Percentiles rank a stretch among this genome's conserved stretches.
Evolutionary conservation across 148 eudicot genomes (phyloP).

Genomic region (Chenopodium quinoa): DNA sequence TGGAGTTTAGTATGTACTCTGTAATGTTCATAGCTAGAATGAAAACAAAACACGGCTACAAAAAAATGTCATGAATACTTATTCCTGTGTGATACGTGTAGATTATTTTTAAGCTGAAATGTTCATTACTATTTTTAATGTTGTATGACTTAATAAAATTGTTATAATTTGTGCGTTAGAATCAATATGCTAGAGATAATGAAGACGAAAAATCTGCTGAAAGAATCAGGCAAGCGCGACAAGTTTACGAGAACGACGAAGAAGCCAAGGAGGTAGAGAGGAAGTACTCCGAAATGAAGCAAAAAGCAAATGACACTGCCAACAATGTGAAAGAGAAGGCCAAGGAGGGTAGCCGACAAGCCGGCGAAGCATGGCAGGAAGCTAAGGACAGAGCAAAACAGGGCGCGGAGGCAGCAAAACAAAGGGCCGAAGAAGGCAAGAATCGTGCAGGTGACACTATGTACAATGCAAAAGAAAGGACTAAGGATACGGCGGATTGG

Average conservation of each 20-base stretch:
- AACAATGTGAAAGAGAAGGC: conserved; percentile 25
- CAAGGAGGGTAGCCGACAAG: conserved; percentile 19
- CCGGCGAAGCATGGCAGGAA: conserved; percentile 25
- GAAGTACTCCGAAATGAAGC: conserved; percentile 27
- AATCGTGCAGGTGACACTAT: conserved; percentile 13
- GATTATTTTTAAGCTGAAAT: too few relatives aligned
- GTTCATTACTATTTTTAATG: too few relatives aligned
- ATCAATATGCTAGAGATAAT: conserved; percentile 27
- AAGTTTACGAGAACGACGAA: conserved; percentile 21
- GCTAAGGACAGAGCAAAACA: conserved; percentile 24
- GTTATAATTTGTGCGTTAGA: conserved; percentile 10
- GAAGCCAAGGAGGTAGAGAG: conserved; percentile 22
- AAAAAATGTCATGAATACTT: too few relatives aligned
- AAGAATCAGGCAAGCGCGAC: conserved; percentile 8
- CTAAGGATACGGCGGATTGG: conserved; percentile 8
- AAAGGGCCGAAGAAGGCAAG: conserved; percentile 19
- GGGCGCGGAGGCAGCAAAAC: conserved; percentile 18
- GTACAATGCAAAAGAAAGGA: conserved; percentile 13
- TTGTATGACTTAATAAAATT: too few relatives aligned
- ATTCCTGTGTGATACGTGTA: too few relatives aligned
- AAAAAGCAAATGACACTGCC: conserved; percentile 20
- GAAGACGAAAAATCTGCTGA: conserved; percentile 26
- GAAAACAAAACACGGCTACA: too few relatives aligned
- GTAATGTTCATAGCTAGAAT: too few relatives aligned
- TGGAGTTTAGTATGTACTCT: too few relatives aligned